Base-by-base conservation (phyloP, 1,139 yeast species). In the Saccharomyces pastorianus region DNA sequence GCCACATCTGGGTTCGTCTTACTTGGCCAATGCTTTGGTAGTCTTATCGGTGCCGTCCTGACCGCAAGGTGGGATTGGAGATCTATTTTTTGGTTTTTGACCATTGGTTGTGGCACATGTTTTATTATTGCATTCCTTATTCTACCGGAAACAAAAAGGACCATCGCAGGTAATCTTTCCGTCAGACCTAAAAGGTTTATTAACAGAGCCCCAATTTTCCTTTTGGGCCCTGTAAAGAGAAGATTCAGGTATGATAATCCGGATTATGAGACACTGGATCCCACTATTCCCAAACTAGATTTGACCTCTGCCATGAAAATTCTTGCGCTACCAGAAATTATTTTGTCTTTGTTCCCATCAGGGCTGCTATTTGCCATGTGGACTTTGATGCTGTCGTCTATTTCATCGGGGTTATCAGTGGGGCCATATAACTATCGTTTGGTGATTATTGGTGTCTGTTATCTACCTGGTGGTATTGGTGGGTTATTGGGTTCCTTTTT, bases 1-100 rank as follows among this genome's bases (percentile, higher is more conserved):
- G 67, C 83, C 8, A 78, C 81, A 2, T 72, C 80, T 6, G 95
- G 95, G 0, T 70, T 84, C 8, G 78, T 83, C 0, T 72, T 86
- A 9, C 66, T 85, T 46, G 96, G 95, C 0, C 88, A 84, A 63
- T 90, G 88, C 0, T 76, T 87, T 57, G 91, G 95, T 1, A 88
- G 95, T 0, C 70, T 88, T 28, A 69, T 88, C 27, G 96, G 96
- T 17, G 87, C 91, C 4, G 81, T 78, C 0, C 68, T 88, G 44
- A 80, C 84, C 2, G 73, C 80, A 2, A 68, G 77, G 6, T 79
- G 84, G 73, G 78, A 80, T 17, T 88, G 95, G 95, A 76, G 89
- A 57, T 85, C 89, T 0, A 82, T 87, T 31, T 88, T 88, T 63
- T 84, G 88, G 81, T 85, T 87, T 58, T 71, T 86, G 53, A 81